phyloP scores from a whole-genome alignment of 1,284 basidiomycete species.

The Leccinum glutinopallens region DNA sequence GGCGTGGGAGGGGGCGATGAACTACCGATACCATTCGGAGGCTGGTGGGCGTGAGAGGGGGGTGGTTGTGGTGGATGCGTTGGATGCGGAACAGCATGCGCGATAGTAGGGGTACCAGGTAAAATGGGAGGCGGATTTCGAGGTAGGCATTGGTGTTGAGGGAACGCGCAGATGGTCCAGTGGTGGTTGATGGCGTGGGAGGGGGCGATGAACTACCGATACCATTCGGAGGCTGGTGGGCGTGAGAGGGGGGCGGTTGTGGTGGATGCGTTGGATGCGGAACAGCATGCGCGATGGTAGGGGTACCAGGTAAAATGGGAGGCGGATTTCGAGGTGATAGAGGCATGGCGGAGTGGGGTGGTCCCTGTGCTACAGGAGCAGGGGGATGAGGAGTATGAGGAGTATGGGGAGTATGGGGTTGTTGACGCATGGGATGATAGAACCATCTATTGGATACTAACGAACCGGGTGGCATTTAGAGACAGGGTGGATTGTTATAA shows the following conservation, averaged over 20 bases:
- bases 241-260: constrained; percentile 52
- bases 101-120: constrained; percentile 63
- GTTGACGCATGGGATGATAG: constrained; percentile 43
- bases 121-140: constrained; percentile 54
- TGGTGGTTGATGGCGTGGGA: constrained; percentile 60
- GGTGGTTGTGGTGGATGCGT: constrained; percentile 54
- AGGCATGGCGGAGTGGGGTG: constrained; percentile 47
- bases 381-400: constrained; percentile 28
- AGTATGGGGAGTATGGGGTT: constrained; percentile 38
- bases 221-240: constrained; percentile 50
- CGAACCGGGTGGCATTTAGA: constrained; percentile 20
- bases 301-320: constrained; percentile 60
- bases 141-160: constrained; percentile 66
- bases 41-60: constrained; percentile 50
- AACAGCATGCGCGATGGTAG: constrained; percentile 57
- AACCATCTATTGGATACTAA: constrained; percentile 33
- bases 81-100: constrained; percentile 51
- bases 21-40: constrained; percentile 50
- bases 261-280: constrained; percentile 50
- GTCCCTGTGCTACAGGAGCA: constrained; percentile 37
- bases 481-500: constrained; percentile 22
- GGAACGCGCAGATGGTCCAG: constrained; percentile 42
- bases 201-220: constrained; percentile 64
- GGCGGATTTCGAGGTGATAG: constrained; percentile 68
- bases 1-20: constrained; percentile 74